Percentiles rank a stretch among this genome's conserved stretches.
Conservation (phyloP, 257 asterid genomes). For the Solanum pennellii region DNA sequence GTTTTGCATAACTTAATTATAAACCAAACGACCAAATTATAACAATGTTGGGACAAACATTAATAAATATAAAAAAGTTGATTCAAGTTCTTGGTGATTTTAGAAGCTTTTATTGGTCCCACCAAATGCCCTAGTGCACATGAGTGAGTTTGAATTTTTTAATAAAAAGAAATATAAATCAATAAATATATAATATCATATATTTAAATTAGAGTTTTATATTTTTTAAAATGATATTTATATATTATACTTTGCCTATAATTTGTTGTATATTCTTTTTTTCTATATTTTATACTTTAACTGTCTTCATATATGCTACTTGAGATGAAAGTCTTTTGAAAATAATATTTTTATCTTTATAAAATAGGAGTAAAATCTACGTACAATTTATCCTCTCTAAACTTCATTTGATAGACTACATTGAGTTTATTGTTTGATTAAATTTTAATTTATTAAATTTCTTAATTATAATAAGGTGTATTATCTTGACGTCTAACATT, state of each 20-base stretch:
- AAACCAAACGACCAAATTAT: background rate
- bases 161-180: background rate
- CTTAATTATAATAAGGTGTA: background rate
- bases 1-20: background rate
- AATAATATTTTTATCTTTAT: background rate
- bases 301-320: fast-evolving
- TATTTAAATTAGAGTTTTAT: background rate
- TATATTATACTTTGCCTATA: background rate
- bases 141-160: background rate
- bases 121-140: background rate
- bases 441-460: background rate
- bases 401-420: background rate
- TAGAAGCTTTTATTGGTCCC: background rate
- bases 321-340: background rate
- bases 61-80: background rate
- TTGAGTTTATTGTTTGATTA: background rate
- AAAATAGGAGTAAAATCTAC: background rate
- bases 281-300: background rate
- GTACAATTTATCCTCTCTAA: background rate
- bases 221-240: background rate
- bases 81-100: background rate
- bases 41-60: background rate
- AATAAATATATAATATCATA: background rate
- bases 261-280: background rate
- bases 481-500: background rate